Evolutionary conservation across 129 eudicot genomes (phyloP).

Genomic region (Helianthus tuberosus): DNA sequence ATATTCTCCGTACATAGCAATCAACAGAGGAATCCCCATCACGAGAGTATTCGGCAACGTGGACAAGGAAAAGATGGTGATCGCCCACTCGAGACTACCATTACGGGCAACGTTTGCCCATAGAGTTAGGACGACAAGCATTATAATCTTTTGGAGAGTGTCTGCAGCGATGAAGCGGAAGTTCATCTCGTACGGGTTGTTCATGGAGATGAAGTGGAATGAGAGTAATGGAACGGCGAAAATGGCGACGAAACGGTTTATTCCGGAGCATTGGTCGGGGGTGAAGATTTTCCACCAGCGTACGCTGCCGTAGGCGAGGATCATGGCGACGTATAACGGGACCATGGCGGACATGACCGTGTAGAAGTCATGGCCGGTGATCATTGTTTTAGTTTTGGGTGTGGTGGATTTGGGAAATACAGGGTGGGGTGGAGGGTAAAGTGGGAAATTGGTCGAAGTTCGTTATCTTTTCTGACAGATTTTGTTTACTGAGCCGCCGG

Average conservation of each 20-base stretch:
- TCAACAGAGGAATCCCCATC: slow-evolving; percentile 89
- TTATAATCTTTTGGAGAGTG: slow-evolving; percentile 71
- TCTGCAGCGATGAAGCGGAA: slow-evolving; percentile 85
- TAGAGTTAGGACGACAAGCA: slow-evolving; percentile 51
- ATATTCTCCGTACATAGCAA: slow-evolving; percentile 81
- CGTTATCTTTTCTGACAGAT: slow-evolving; percentile 49
- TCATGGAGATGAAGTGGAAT: slow-evolving; percentile 78
- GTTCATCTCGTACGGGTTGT: slow-evolving; percentile 77
- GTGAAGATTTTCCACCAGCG: slow-evolving; percentile 96
- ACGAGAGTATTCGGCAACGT: slow-evolving; percentile 81
- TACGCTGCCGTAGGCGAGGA: slow-evolving; percentile 90
- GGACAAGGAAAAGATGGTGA: slow-evolving; percentile 71
- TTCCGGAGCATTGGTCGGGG: slow-evolving; percentile 95
- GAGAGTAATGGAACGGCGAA: slow-evolving; percentile 87
- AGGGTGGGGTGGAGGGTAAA: background rate
- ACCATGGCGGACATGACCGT: slow-evolving; percentile 82
- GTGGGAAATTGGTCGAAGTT: slow-evolving; percentile 7
- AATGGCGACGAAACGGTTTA: slow-evolving; percentile 85
- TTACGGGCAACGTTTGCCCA: slow-evolving; percentile 63
- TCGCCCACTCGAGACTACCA: slow-evolving; percentile 81
- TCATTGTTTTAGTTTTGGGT: slow-evolving; percentile 37
- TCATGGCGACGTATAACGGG: slow-evolving; percentile 91
- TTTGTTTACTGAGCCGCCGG: slow-evolving; percentile 23
- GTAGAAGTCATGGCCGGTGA: slow-evolving; percentile 83
- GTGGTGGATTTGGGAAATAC: background rate